Base-by-base conservation (phyloP, 129 eudicot species). In the Solidago caesia region DNA sequence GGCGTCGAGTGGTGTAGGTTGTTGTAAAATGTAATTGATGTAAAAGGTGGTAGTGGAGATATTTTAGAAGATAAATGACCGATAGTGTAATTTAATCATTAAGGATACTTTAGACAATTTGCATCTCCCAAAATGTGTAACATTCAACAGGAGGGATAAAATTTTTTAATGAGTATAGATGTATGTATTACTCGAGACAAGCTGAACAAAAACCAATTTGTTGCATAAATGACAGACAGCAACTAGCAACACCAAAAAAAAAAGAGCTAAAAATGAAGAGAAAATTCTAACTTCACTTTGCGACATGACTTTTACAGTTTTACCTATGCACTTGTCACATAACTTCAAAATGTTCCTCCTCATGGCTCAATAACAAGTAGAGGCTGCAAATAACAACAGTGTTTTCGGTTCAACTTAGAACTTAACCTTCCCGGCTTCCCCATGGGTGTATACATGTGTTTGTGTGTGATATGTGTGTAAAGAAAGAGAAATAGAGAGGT, bases 301-400 rank as follows among this genome's bases (percentile, higher is more conserved):
- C 68, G 52, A 75, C 68, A 68, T 74, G 10, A 74, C 39, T 70
- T 44, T 67, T 33, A 76, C 60, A 74, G 15, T 70, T 44, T 67
- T 33, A 76, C 60, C 80, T 76, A 67, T 26, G 58, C 49, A 73
- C 64, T 71, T 80, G 59, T 67, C 59, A 55, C 61, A 71, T 21
- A 75, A 46, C 74, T 41, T 78, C 66, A 25, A 6, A 15, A 68
- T 33, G 14, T 71, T 49, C 63, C 55, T 76, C 87, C 64, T 88
- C 88, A 87, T 42, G 96, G 92, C 78, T 85, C 92, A 66, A 89
- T 87, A 71, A 83, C 64, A 81, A 89, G 76, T 64, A 89, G 68
- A 16, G 96, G 92, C 90, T 89, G 96, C 92, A 89, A 67, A 70
- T 8, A 74, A 70, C n/a, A 62, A 56, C 2, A 8, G 58, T 46